Percentiles rank a stretch among this genome's conserved stretches.
phyloP scores from a whole-genome alignment of 805 yeast genomes.

The Aciculoconidium aculeatum region DNA sequence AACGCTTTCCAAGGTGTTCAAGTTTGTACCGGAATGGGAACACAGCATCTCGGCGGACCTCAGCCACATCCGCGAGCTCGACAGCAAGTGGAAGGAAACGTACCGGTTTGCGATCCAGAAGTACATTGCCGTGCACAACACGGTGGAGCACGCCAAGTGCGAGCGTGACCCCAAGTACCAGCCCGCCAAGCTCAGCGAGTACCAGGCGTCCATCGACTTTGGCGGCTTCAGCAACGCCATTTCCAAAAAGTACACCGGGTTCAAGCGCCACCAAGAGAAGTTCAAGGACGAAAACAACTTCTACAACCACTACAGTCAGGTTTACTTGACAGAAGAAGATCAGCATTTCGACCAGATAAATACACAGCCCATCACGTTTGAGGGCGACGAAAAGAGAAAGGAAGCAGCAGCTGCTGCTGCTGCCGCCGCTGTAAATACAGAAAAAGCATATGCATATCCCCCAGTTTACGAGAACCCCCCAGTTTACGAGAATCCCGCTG shows the following conservation, averaged over 20 bases:
- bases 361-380: conserved; percentile 8
- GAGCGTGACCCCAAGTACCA: conserved; percentile 22
- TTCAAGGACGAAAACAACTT: conserved; percentile 4
- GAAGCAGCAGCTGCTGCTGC: no score
- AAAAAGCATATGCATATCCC: no score
- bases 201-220: conserved; percentile 33
- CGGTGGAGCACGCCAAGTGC: conserved; percentile 22
- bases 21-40: conserved; percentile 31
- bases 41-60: conserved; percentile 24
- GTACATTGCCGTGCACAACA: conserved; percentile 22
- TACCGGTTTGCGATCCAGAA: conserved; percentile 25
- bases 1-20: conserved; percentile 17
- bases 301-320: conserved; percentile 12
- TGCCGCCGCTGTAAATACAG: no score
- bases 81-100: conserved; percentile 25
- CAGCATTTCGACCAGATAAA: conserved; percentile 6
- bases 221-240: conserved; percentile 30
- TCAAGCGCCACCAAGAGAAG: no score
- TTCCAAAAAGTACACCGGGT: conserved; percentile 1
- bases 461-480: no score
- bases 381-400: neutral
- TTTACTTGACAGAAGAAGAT: conserved; percentile 12
- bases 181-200: conserved; percentile 27
- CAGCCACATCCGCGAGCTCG: conserved; percentile 18
- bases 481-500: no score